Conservation (phyloP, 2,329 filamentous ascomycete genomes). For the Colletotrichum sojae region DNA sequence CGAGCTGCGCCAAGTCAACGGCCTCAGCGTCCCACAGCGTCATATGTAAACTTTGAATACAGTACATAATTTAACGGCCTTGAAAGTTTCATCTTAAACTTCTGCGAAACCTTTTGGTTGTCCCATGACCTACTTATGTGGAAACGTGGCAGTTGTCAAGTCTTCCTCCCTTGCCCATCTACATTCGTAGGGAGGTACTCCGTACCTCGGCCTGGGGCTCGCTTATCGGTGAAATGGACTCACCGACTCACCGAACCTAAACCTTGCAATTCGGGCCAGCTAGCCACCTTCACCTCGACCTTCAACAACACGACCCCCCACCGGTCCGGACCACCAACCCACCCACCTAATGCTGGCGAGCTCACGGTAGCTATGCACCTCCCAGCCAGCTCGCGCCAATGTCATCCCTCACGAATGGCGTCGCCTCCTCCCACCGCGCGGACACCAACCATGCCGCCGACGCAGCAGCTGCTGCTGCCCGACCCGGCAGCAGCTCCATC, state of each 20-base stretch:
- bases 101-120: not conserved
- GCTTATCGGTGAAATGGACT: slow-evolving; percentile 38
- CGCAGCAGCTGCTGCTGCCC: slow-evolving; percentile 30
- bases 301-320: slow-evolving; percentile 16
- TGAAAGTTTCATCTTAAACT: too few relatives aligned
- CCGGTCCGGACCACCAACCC: slow-evolving; percentile 34
- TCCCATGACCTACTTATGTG: slow-evolving; percentile 1
- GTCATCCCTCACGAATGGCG: slow-evolving; percentile 63
- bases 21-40: slow-evolving; percentile 8
- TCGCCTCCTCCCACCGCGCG: slow-evolving; percentile 49
- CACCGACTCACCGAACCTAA: slow-evolving; percentile 41
- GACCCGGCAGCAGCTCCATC: slow-evolving; percentile 24
- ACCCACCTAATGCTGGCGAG: slow-evolving; percentile 41
- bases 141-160: slow-evolving; percentile 21
- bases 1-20: slow-evolving; percentile 24
- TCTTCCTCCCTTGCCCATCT: slow-evolving; percentile 31
- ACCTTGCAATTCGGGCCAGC: slow-evolving; percentile 40
- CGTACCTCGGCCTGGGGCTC: slow-evolving; percentile 29
- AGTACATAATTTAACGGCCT: slow-evolving; percentile 38
- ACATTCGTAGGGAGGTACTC: too few relatives aligned
- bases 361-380: slow-evolving; percentile 59
- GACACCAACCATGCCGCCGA: slow-evolving; percentile 49
- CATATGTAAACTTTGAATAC: slow-evolving; percentile 32
- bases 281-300: slow-evolving; percentile 37
- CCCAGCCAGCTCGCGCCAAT: slow-evolving; percentile 59